Base-by-base conservation (phyloP, 176 grass and related monocot species). In the Typha latifolia region DNA sequence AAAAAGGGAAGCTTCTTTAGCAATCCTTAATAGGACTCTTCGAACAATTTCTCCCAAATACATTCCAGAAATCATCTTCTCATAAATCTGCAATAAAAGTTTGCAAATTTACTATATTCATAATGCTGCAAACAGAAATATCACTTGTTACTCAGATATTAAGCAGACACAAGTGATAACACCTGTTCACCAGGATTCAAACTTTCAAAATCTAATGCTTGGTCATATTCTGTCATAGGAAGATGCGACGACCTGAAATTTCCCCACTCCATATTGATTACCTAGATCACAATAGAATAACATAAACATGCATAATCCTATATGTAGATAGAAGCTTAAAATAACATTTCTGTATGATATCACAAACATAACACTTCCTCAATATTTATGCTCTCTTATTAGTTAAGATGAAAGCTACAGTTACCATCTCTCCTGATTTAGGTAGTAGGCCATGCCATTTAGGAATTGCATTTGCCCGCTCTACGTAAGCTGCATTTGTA, bases 11-110 rank as follows among this genome's bases (percentile, higher is more conserved):
- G 80, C 62, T 79, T 86, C 78, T 62, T 90, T 49, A 49, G 80
- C 68, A 67, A 95, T 79, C 51, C 74, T 86, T 69, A 95, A 79
- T 14, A 95, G 63, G 48, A 84, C 77, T 73, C 90, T 81, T 69
- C 86, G 56, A 47, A 90, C 74, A 70, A 95, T 76, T 79, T 95
- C 83, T 13, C 90, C 90, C 74, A 95, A 80, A 74, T 95, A 95
- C 90, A 95, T 86, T 29, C 90, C 90, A 48, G 90, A 95, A 64
- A 95, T 90, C 74, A 95, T 79, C 69, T 95, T 95, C 62, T 95
- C 90, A 70, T 76, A 90, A 68, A 95, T 86, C 90, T 94, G 55
- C 27, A 29, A 29, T 29, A 62, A 9, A 43, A 68, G 32, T 47
- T 48, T 19, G 62, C 22, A 32, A 59, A 11, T 22, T 53, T 16